Base-by-base conservation (phyloP, 345 rosid genomes). In the Eutrema japonicum region DNA sequence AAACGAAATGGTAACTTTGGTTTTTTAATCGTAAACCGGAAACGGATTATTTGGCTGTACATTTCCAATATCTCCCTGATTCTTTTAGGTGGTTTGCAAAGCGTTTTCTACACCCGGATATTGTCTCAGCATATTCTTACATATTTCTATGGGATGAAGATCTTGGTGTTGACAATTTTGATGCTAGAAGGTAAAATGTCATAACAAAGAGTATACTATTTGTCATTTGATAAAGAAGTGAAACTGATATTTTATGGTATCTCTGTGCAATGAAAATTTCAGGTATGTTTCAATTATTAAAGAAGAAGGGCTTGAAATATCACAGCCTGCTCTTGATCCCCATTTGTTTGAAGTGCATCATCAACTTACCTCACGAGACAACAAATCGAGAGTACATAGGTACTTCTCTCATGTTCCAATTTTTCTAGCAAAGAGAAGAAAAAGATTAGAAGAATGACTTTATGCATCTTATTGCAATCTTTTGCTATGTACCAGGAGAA, bases 1-100 rank as follows among this genome's bases (percentile, higher is more conserved):
- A 92, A 82, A 90, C 98, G 49, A 92, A 92, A 72, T 92, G 98
- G 98, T 87, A 82, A 37, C 55, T 22, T 22, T 22, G 13, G 7
- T 22, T 40, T 13, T 30, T 8, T 22, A 3, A 8, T 60, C 47
- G 27, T 29, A 41, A 56, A 37, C 3, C 61, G 0, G 4, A 27
- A 46, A 3, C 10, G 0, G 36, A 11, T 6, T 27, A 64, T 62
- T 55, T 29, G 12, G 27, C 16, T 38, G 14, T 49, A 30, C 30
- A 30, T 46, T 55, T 38, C 49, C 27, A 47, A 30, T 56, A 29
- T 27, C 30, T 55, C 12, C 18, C 3, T 40, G 14, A 27, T 57
- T 70, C 54, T 57, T 43, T 8, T 47, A 93, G 96, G 96, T 93
- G 98, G 98, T 93, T 88, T 52, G 98, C 96, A 6, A 90, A 90